phyloP scores from a whole-genome alignment of 148 eudicot genomes.

The Salicornia ramosissima region DNA sequence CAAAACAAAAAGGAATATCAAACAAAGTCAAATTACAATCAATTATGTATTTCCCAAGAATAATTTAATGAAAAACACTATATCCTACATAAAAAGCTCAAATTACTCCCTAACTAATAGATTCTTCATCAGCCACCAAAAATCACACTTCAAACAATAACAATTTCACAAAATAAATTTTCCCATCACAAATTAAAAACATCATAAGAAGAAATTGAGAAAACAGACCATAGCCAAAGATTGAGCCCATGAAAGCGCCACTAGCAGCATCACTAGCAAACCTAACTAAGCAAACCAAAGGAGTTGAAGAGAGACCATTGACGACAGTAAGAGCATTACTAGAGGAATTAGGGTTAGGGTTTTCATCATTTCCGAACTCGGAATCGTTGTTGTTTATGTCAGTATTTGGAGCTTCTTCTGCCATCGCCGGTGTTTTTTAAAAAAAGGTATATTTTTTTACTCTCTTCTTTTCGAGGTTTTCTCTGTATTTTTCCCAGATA shows the following conservation, averaged over 20 bases:
- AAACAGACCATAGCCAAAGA: constrained; percentile 69
- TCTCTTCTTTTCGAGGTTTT: not conserved
- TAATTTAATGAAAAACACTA: not conserved
- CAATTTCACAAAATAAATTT: not conserved
- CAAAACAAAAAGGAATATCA: not conserved
- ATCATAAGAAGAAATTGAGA: constrained; percentile 8
- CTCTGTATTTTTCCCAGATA: not conserved
- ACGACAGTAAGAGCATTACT: constrained; percentile 13
- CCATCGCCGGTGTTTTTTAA: constrained; percentile 31
- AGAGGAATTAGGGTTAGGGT: constrained; percentile 34
- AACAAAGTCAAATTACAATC: not conserved
- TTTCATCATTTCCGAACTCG: constrained; percentile 20
- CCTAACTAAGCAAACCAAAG: constrained; percentile 54
- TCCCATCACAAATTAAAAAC: not conserved
- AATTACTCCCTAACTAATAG: not conserved
- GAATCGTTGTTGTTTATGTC: constrained; percentile 25
- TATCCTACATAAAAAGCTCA: not conserved
- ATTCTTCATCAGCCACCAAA: not conserved
- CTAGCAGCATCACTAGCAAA: constrained; percentile 70
- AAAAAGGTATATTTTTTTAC: constrained; percentile 14
- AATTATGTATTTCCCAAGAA: not conserved
- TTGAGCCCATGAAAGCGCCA: constrained; percentile 79
- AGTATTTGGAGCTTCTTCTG: constrained; percentile 35
- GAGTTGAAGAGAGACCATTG: constrained; percentile 31
- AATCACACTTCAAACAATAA: not conserved